Evolutionary conservation across 2,329 filamentous ascomycete species (phyloP), one percentile per base, ranked within the genome.

Genomic region (Nothopassalora personata): DNA sequence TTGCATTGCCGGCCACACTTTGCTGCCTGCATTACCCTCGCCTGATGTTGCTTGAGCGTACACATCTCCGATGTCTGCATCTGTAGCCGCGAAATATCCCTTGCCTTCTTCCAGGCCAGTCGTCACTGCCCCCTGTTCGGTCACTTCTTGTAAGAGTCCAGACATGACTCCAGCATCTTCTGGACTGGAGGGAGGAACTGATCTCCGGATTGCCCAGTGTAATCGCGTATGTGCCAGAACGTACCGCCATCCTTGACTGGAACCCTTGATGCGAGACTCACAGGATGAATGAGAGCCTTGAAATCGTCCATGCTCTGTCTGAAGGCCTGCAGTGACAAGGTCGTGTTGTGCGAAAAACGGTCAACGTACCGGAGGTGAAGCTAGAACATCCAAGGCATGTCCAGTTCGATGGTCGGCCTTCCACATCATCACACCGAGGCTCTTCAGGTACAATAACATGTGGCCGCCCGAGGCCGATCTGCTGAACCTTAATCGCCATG

Each of bases 261-360:
- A 9, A 27, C 46, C 30, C 30, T 50, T 31, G 50, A 47, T 19
- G 54, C 34, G 7, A 57, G 47, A 6, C 33, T 31, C 31, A 52
- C 33, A 1, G 54, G 28, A 18, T 15, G 27, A 15, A 47, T 57
- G 8, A 51, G 27, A 5, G 54, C 31, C 27, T 52, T 51, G 13
- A 11, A n/a, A 11, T 33, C 45, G 11, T 57, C 54, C 27, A 51
- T 51, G 31, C 51, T 47, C 8, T 28, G 46, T 30, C 27, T 50
- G 31, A 43, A 51, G 5, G 46, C 39, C n/a, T 47, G 54, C 8
- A 57, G 15, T 10, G 33, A 36, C 5, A 36, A 46, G 7, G 47
- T 47, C 54, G 51, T 57, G 54, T 51, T 57, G 47, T 46, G 11
- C 18, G n/a, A 57, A 57, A 31, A 49, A 43, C 8, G 46, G 46